A percentile compares a stretch with the other conserved stretches of the same genome.
These are phyloP conservation scores for Trichosporon ovoides DNA, from an alignment of 1,284 basidiomycete genomes.

Conservation along the genomic window DNA sequence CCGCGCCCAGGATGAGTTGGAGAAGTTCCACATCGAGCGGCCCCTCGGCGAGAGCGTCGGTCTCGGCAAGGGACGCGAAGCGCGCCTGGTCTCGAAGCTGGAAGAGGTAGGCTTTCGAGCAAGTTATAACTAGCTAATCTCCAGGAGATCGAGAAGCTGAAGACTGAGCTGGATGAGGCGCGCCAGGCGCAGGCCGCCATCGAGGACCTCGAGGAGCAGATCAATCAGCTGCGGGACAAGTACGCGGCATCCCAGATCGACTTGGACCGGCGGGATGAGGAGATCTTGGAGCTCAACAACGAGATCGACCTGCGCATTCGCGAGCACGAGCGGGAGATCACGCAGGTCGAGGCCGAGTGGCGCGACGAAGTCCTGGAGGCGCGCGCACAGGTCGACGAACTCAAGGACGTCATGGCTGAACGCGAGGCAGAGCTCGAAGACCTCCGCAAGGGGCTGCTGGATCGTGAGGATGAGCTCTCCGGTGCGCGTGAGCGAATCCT, in stretches of 20 bases:
- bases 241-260: constrained; percentile 45
- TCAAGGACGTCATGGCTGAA: constrained; percentile 42
- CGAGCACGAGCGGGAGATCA: constrained; percentile 44
- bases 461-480: constrained; percentile 38
- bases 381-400: constrained; percentile 43
- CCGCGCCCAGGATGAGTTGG: constrained; percentile 57
- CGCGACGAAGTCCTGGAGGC: constrained; percentile 43
- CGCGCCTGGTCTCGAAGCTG: constrained; percentile 56
- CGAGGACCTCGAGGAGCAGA: constrained; percentile 44
- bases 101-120: constrained; percentile 56
- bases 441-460: constrained; percentile 29
- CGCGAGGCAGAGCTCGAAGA: constrained; percentile 41
- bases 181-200: constrained; percentile 17
- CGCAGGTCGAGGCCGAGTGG: constrained; percentile 45
- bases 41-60: constrained; percentile 29
- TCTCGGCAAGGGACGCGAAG: constrained; percentile 58
- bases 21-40: constrained; percentile 56
- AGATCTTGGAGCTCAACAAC: constrained; percentile 47
- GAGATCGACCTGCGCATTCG: constrained; percentile 44
- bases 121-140: neutral
- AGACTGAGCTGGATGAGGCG: constrained; percentile 30
- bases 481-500: constrained; percentile 32
- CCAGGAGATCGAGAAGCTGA: constrained; percentile 31
- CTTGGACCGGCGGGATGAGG: constrained; percentile 45
- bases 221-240: constrained; percentile 47